Evolutionary conservation across 352 stramenopile genomes (phyloP), one percentile per base, ranked within the genome.

Genomic region (Saprolegnia diclina): DNA sequence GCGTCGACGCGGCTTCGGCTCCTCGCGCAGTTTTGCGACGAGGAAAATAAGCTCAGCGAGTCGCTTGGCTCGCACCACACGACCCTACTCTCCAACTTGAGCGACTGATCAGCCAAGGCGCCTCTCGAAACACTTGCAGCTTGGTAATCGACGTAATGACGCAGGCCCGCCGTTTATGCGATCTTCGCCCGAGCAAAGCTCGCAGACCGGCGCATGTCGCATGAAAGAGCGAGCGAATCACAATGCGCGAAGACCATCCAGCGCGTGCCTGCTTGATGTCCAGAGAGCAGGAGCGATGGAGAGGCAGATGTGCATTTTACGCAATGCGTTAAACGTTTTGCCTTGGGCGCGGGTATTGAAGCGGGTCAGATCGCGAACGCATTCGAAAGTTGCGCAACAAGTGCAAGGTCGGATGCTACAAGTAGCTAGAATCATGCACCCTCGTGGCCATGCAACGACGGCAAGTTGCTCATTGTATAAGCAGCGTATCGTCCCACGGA

Each of bases 11-110:
- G 84, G 19, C 74, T 92, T 11, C 86, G 90, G 71, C 71, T 92
- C 45, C 74, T 92, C 7, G 82, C 82, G 16, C 81, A 90, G 67
- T 92, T 92, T 64, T 92, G 84, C 35, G 84, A 92, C 59, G 84
- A 90, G 77, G 84, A 90, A 62, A 89, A 77, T 77, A 90, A 89
- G 56, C 71, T 92, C 62, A 77, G 52, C 35, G 52, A 59, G 35
- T 59, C 52, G 11, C 35, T 59, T 48, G 42, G 42, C 42, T 42
- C 24, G 24, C 42, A 29, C 26, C 44, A 50, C 56, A 24, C 24
- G 45, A 40, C 54, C 48, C 18, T 63, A n/a, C 45, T 48, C 55
- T 37, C 32, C 24, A 52, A 26, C 65, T n/a, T 32, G 42, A 50
- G 37, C 42, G 52, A 56, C 22, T 56, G 59, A 38, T 32, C 21